Conservation (phyloP, 2,329 filamentous ascomycete genomes). For the Davidsoniella eucalypti region DNA sequence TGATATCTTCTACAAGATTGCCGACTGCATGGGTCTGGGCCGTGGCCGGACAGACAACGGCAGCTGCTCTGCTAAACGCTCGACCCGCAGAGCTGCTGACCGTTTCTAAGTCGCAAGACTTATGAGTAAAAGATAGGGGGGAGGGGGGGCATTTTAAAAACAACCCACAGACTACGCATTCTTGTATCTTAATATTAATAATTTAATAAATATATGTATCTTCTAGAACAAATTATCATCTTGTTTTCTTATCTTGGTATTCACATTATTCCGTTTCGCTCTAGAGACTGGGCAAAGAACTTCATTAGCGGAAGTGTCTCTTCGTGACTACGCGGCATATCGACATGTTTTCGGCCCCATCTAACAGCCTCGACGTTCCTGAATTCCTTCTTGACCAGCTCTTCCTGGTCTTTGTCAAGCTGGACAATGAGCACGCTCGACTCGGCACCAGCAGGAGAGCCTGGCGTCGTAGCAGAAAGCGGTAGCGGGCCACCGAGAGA, state of each 20-base stretch:
- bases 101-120: slow-evolving; percentile 9
- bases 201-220: no score
- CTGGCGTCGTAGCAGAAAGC: slow-evolving; percentile 27
- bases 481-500: slow-evolving; percentile 46
- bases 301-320: slow-evolving; percentile 87
- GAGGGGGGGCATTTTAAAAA: not conserved
- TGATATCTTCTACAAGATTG: slow-evolving; percentile 61
- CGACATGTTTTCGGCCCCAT: slow-evolving; percentile 56
- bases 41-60: slow-evolving; percentile 12
- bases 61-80: slow-evolving; percentile 1
- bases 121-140: not conserved
- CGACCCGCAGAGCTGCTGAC: slow-evolving; percentile 8
- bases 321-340: slow-evolving; percentile 67
- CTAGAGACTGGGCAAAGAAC: slow-evolving; percentile 43
- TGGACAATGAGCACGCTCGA: slow-evolving; percentile 47
- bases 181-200: no score
- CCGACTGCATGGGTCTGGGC: slow-evolving; percentile 45
- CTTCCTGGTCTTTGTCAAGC: slow-evolving; percentile 45
- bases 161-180: not conserved
- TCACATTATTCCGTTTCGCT: no score
- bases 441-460: slow-evolving; percentile 18
- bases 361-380: slow-evolving; percentile 47
- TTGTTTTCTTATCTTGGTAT: no score
- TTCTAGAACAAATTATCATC: no score
- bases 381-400: slow-evolving; percentile 50